Conservation (phyloP, 2,329 filamentous ascomycete genomes). For the Penicillium freii region DNA sequence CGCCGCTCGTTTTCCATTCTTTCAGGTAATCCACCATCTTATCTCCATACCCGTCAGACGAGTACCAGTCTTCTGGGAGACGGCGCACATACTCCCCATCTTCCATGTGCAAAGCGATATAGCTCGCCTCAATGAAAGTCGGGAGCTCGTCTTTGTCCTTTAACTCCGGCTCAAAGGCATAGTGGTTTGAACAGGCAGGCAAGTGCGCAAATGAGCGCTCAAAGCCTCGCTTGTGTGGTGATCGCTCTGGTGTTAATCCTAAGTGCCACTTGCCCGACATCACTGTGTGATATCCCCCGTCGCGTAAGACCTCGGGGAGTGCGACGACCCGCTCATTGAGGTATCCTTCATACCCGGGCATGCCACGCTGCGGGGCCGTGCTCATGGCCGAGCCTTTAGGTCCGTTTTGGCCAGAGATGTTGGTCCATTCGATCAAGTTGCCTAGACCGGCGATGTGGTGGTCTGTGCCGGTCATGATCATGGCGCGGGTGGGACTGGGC, state of each 20-base stretch:
- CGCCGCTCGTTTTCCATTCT: conserved; percentile 46
- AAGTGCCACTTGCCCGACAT: conserved; percentile 66
- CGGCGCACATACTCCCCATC: conserved; percentile 47
- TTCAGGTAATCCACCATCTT: conserved; percentile 54
- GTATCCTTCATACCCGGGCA: conserved; percentile 63
- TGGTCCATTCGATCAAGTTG: conserved; percentile 59
- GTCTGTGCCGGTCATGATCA: conserved; percentile 66
- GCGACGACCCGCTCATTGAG: conserved; percentile 60
- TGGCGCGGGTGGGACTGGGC: conserved; percentile 56
- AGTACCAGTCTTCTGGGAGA: conserved; percentile 54
- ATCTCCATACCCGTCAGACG: conserved; percentile 53
- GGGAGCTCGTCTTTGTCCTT: conserved; percentile 43
- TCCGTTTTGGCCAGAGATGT: conserved; percentile 54
- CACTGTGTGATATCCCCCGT: conserved; percentile 59
- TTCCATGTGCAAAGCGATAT: conserved; percentile 48
- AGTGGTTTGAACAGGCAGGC: conserved; percentile 61
- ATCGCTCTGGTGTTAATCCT: conserved; percentile 57
- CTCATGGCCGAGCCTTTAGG: conserved; percentile 52
- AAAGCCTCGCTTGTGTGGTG: conserved; percentile 58
- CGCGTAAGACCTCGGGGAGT: conserved; percentile 58
- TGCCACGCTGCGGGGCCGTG: conserved; percentile 56
- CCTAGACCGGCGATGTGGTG: conserved; percentile 56
- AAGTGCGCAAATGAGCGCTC: conserved; percentile 59
- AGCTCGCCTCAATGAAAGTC: conserved; percentile 42
- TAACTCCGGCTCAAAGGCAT: conserved; percentile 52